Base-by-base conservation (phyloP, 1,139 yeast species). In the Saccharomyces hybrid region DNA sequence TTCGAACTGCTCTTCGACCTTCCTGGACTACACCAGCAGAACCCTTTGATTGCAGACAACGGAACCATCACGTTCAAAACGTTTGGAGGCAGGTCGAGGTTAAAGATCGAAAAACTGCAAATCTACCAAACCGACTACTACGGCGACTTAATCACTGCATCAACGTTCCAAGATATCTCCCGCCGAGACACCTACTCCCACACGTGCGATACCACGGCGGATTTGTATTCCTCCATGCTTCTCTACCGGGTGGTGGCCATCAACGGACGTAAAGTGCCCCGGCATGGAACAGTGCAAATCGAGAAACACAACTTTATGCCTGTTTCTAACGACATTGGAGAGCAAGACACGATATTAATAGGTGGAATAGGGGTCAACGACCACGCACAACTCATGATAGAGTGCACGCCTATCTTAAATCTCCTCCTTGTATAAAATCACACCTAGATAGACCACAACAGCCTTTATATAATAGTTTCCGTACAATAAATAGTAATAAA, bases 331-430 rank as follows among this genome's bases (percentile, higher is more conserved):
- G n/a, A 28, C 9, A 31, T 32, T 3, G 28, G 21, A 11, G 26
- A 52, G 47, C 42, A 21, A 29, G 41, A 28, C 42, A 51, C n/a
- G 44, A 32, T 16, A 47, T 49, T 8, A 16, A 16, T 16, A 3
- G 42, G 19, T 16, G 21, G 11, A 12, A 55, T 66, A 44, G 67
- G 67, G 5, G 47, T 55, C 44, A 67, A 65, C 51, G 34, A 41
- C 12, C 41, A 58, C 16, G 46, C 58, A 46, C 69, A 66, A 54
- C 51, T 68, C 21, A 54, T 65, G 51, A 31, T 64, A 12, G 62
- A 63, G 27, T 58, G 67, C 51, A 57, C 62, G 4, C 68, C 70
- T 5, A 55, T 67, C 44, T 29, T 59, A 12, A 68, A 68, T 53
- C 49, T 62, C 32, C 31, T 26, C 7, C 38, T 54, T 27, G 26